Evolutionary conservation across 2,329 filamentous ascomycete species (phyloP).

Genomic region (Aspergillus pseudoglaucus): DNA sequence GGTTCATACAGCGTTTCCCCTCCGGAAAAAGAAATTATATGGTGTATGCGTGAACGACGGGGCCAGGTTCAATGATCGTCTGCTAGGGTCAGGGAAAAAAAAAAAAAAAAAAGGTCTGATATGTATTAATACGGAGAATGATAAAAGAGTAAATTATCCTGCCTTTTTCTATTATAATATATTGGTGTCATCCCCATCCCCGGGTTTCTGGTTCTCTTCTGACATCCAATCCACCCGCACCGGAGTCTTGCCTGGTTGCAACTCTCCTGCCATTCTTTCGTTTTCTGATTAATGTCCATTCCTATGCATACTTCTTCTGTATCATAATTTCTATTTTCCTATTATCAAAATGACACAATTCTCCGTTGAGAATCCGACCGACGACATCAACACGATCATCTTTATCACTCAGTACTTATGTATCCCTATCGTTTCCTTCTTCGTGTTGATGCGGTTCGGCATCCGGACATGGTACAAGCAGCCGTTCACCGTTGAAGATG

Average conservation of each 20-base stretch:
- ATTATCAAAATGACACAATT: background rate
- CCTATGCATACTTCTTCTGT: background rate
- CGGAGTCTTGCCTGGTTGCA: background rate
- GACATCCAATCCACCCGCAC: background rate
- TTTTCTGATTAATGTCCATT: background rate
- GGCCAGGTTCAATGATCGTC: background rate
- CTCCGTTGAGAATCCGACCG: constrained; percentile 14
- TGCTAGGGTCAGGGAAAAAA: background rate
- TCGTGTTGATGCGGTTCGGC: constrained; percentile 26
- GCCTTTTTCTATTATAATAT: background rate
- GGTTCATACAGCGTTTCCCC: background rate
- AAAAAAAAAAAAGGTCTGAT: too few species aligned
- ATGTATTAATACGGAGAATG: background rate
- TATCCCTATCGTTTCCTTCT: constrained; percentile 26
- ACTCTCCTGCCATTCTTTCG: background rate
- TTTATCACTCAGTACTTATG: constrained; percentile 31
- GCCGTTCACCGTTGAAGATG: constrained; percentile 27
- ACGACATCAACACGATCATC: constrained; percentile 26
- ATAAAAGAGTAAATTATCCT: too few species aligned
- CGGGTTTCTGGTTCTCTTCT: background rate
- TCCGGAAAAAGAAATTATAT: background rate
- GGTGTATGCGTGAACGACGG: background rate
- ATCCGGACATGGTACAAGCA: constrained; percentile 27
- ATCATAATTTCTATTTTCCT: background rate
- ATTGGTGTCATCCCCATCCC: background rate